phyloP scores from a whole-genome alignment of 2,329 filamentous ascomycete genomes.

The Aureobasidium melanogenum region DNA sequence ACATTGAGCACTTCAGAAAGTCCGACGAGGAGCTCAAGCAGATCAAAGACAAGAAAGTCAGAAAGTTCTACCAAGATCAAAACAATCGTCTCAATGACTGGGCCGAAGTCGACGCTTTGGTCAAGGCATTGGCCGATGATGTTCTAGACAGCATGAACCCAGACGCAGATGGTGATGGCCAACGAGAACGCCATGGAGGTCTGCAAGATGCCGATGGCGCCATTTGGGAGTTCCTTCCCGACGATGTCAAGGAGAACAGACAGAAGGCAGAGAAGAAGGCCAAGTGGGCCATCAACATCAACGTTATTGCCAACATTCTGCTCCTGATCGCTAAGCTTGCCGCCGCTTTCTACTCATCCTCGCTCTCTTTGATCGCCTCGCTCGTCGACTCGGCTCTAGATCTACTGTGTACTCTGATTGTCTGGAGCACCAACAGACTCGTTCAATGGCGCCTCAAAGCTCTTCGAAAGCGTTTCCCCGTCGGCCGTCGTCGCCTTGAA shows the following conservation, averaged over 20 bases:
- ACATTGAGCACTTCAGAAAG: conserved; percentile 43
- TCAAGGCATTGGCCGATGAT: conserved; percentile 48
- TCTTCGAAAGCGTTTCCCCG: conserved; percentile 48
- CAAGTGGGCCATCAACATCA: conserved; percentile 52
- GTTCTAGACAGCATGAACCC: conserved; percentile 53
- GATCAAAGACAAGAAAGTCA: conserved; percentile 45
- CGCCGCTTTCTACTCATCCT: conserved; percentile 47
- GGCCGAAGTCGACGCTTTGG: conserved; percentile 50
- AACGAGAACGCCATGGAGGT: conserved; percentile 44
- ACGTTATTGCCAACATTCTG: conserved; percentile 51
- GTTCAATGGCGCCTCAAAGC: conserved; percentile 48
- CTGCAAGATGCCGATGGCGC: conserved; percentile 41
- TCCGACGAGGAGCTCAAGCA: conserved; percentile 41
- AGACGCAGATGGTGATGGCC: conserved; percentile 48
- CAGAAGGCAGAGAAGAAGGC: conserved; percentile 40
- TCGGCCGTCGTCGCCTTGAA: conserved; percentile 48
- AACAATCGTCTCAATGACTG: conserved; percentile 49
- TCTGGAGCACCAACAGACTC: conserved; percentile 51
- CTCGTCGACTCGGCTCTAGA: conserved; percentile 54
- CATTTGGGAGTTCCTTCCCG: conserved; percentile 47
- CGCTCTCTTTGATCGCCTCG: conserved; percentile 53
- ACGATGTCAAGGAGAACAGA: conserved; percentile 44
- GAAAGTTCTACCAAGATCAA: conserved; percentile 46
- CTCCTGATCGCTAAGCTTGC: conserved; percentile 47
- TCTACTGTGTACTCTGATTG: conserved; percentile 51